phyloP scores from a whole-genome alignment of 108 stramenopile genomes.

The Pinguiococcus pyrenoidosus region DNA sequence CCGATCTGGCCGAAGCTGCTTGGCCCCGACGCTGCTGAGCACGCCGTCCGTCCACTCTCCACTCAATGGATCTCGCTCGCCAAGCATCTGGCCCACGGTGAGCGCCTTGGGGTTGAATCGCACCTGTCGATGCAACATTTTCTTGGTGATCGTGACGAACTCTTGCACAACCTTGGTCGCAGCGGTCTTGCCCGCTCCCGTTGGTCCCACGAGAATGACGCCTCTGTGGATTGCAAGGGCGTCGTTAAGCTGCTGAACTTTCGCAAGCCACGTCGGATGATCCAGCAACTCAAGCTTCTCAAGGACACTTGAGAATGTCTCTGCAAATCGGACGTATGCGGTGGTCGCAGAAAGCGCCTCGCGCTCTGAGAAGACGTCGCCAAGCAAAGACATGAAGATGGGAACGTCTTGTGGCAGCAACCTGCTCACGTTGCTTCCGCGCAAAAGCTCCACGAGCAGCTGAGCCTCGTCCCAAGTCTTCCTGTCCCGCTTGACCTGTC shows the following conservation, averaged over 20 bases:
- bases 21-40: slow-evolving; percentile 80
- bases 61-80: slow-evolving; percentile 61
- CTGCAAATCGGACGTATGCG: slow-evolving; percentile 61
- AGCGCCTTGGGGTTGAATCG: slow-evolving; percentile 79
- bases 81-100: slow-evolving; percentile 73
- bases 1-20: slow-evolving; percentile 64
- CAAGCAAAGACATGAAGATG: slow-evolving; percentile 63
- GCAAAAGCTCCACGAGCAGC: slow-evolving; percentile 67
- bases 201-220: slow-evolving; percentile 75
- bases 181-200: slow-evolving; percentile 72
- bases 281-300: slow-evolving; percentile 43
- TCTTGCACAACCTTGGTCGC: slow-evolving; percentile 55
- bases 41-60: slow-evolving; percentile 84
- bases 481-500: slow-evolving; percentile 68
- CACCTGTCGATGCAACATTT: slow-evolving; percentile 52
- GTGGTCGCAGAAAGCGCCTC: slow-evolving; percentile 55
- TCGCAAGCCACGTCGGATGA: slow-evolving; percentile 50
- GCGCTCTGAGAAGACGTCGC: slow-evolving; percentile 61
- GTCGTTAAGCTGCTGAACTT: slow-evolving; percentile 68
- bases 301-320: slow-evolving; percentile 37
- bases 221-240: slow-evolving; percentile 56
- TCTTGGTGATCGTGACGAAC: slow-evolving; percentile 52
- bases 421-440: slow-evolving; percentile 80
- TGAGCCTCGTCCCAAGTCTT: slow-evolving; percentile 50
- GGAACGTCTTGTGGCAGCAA: slow-evolving; percentile 83